Percentiles rank a stretch among this genome's conserved stretches.
phyloP scores from a whole-genome alignment of 2,329 filamentous ascomycete species.

The Sphaceloma murrayae region DNA sequence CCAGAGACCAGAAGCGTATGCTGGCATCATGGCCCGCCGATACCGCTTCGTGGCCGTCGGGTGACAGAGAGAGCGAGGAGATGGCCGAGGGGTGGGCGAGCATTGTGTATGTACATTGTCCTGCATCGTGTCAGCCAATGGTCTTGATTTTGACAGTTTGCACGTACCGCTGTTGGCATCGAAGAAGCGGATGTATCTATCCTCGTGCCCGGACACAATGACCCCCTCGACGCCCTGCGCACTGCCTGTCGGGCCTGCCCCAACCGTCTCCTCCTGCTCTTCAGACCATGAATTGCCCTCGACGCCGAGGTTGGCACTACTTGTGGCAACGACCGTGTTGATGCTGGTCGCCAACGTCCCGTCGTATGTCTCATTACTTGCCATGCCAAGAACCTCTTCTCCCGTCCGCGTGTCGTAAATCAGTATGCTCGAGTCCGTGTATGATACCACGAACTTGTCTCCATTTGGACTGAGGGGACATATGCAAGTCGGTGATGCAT shows the following conservation, averaged over 20 bases:
- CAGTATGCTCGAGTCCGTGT: slow-evolving; percentile 78
- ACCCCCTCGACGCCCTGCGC: slow-evolving; percentile 71
- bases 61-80: slow-evolving; percentile 80
- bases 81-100: slow-evolving; percentile 90
- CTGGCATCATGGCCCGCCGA: slow-evolving; percentile 93
- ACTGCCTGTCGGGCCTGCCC: slow-evolving; percentile 75
- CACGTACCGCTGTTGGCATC: slow-evolving; percentile 94
- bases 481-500: slow-evolving; percentile 78
- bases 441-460: slow-evolving; percentile 86
- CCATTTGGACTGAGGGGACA: slow-evolving; percentile 74
- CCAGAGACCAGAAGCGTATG: slow-evolving; percentile 91
- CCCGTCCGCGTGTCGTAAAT: slow-evolving; percentile 88
- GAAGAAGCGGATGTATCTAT: slow-evolving; percentile 92
- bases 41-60: slow-evolving; percentile 87
- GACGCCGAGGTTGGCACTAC: slow-evolving; percentile 54
- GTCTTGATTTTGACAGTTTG: too few relatives aligned
- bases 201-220: slow-evolving; percentile 93
- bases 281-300: slow-evolving; percentile 59
- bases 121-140: slow-evolving; percentile 41
- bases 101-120: slow-evolving; percentile 99
- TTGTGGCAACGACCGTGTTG: slow-evolving; percentile 79
- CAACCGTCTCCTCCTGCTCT: slow-evolving; percentile 63
- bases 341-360: slow-evolving; percentile 73
- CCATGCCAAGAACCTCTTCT: slow-evolving; percentile 87
- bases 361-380: slow-evolving; percentile 87